Base-by-base conservation (phyloP, 306 rosid species). In the Cicer yamashitae region DNA sequence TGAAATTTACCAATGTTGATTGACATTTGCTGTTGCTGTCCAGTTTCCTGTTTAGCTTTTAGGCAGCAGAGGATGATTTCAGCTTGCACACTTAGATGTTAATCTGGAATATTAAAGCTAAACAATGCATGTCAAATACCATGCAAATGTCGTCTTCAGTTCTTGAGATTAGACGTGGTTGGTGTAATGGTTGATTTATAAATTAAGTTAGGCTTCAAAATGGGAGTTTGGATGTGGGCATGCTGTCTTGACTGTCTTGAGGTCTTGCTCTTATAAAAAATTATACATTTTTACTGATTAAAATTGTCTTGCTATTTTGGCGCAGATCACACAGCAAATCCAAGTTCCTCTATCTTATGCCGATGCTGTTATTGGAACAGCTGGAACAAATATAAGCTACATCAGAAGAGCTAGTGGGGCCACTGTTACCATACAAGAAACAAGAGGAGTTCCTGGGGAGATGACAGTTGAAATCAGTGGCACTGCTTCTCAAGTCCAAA, bases 391-490 rank as follows among this genome's bases (percentile, higher is more conserved):
- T 83, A 92, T 92, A 83, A 96, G 99, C 85, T 96, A 96, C 84
- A 96, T 92, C 53, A 88, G 99, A 76, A 87, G 99, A 25, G 96
- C 93, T 60, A 96, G 99, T 79, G 98, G 98, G 64, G 96, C 99
- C 51, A 92, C 97, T 25, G 98, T 96, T 58, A 82, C 99, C 17
- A 92, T 96, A 38, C 98, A 96, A 83, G 99, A 96, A 87, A 86
- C 98, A 4, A 85, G 97, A 85, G 99, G 98, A 76, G 97, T 90
- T 81, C 99, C 98, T 40, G 94, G 96, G 70, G 98, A 96, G 85
- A 96, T 96, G 99, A 96, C 99, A 8, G 99, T 92, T 80, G 99
- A 96, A 81, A 88, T 96, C 54, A 92, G 97, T 80, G 98, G 99
- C 73, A 84, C 92, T 75, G 96, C 98, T 82, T 84, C 98, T 70